Evolutionary conservation across 192 early-diverging fungal genomes (phyloP).

Genomic region (Gonapodya prolifera): DNA sequence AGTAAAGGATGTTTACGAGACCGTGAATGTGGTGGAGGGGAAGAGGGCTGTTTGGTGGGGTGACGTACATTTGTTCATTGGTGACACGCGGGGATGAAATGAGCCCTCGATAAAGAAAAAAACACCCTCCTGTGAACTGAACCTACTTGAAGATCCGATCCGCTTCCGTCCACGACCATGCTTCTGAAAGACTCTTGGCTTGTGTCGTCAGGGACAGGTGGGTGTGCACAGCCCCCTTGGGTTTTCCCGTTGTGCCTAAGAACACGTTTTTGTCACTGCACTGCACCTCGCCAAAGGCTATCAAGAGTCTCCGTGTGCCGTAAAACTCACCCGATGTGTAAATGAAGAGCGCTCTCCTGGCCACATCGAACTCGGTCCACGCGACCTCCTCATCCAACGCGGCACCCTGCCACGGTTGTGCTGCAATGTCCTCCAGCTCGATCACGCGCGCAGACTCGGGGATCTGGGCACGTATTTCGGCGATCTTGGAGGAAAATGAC

Average conservation of each 20-base stretch:
- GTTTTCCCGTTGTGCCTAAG: conserved; percentile 34
- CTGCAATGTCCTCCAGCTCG: background rate
- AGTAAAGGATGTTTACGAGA: conserved; percentile 50
- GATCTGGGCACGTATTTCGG: background rate
- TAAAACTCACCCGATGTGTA: conserved; percentile 27
- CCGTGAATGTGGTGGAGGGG: conserved; percentile 80
- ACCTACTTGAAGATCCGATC: conserved; percentile 56
- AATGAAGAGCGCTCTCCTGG: conserved; percentile 51
- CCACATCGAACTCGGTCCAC: conserved; percentile 14
- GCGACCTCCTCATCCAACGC: background rate
- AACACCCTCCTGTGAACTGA: background rate
- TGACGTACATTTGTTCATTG: background rate
- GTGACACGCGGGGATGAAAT: background rate
- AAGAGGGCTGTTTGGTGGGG: conserved; percentile 35
- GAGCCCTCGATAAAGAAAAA: background rate
- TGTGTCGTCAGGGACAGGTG: conserved; percentile 53
- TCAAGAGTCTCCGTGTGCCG: background rate
- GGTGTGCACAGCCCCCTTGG: conserved; percentile 78
- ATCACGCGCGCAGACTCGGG: background rate
- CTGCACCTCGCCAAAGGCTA: background rate
- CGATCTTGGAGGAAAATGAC: conserved; percentile 23
- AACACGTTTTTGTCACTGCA: background rate
- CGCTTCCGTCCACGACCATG: conserved; percentile 53
- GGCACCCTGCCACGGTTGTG: background rate
- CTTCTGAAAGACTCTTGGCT: conserved; percentile 41